Evolutionary conservation across 306 rosid species (phyloP).

Genomic region (Glycyrrhiza uralensis): DNA sequence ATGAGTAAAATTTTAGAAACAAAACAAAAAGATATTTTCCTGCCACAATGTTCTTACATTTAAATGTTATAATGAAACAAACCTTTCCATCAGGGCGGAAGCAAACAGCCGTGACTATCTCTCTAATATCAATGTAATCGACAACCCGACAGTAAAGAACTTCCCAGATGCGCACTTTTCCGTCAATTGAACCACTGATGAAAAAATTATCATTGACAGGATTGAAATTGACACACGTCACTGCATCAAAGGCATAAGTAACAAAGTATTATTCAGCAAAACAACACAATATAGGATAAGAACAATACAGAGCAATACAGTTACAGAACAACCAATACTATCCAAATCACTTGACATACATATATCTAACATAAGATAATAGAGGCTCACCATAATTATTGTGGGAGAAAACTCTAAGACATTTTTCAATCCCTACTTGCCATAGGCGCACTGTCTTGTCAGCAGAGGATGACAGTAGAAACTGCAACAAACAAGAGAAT

Average conservation of each 20-base stretch:
- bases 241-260: slow-evolving; percentile 50
- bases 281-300: not conserved
- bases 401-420: slow-evolving; percentile 68
- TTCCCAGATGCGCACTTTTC: slow-evolving; percentile 97
- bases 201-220: slow-evolving; percentile 72
- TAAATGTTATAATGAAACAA: slow-evolving; percentile 18
- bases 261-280: slow-evolving; percentile 10
- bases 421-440: slow-evolving; percentile 65
- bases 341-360: slow-evolving; percentile 12
- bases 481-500: slow-evolving; percentile 39
- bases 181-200: slow-evolving; percentile 92
- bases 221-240: slow-evolving; percentile 73
- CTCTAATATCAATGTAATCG: slow-evolving; percentile 76
- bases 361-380: not conserved
- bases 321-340: slow-evolving; percentile 8
- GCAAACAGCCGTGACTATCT: slow-evolving; percentile 86
- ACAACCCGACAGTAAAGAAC: slow-evolving; percentile 63
- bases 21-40: not conserved
- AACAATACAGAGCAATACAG: not conserved
- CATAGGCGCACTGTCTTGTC: slow-evolving; percentile 87
- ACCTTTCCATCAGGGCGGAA: slow-evolving; percentile 83
- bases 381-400: slow-evolving; percentile 70
- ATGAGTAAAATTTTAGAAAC: slow-evolving; percentile 15
- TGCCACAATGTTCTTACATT: not conserved
- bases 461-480: slow-evolving; percentile 76